Base-by-base conservation (phyloP, 2,329 filamentous ascomycete species). In the Zasmidium cellare region DNA sequence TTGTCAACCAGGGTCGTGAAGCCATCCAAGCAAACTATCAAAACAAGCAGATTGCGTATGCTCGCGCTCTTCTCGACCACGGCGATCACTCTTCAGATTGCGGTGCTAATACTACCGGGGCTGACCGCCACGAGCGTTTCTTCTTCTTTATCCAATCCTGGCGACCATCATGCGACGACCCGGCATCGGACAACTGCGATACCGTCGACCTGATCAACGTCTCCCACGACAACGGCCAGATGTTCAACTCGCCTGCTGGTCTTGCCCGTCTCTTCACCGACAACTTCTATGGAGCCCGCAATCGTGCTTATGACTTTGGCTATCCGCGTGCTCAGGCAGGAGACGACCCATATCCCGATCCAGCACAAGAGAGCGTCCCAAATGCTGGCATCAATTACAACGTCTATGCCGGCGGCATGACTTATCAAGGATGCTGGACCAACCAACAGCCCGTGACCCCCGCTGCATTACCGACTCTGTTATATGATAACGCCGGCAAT, bases 41-140 rank as follows among this genome's bases (percentile, higher is more conserved):
- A 14, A 65, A 62, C 25, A 70, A 68, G 56, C 66, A 65, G 24
- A 71, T 74, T 35, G 70, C 69, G 9, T 74, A 70, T 46, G 71
- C 63, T n/a, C 69, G 72, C 38, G 72, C 69, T 9, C 61, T 67
- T 2, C 65, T 61, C 41, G 72, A 74, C 56, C 62, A 66, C 51
- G 71, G 72, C 7, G 71, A 74, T 31, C 65, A 69, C 51, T 71
- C 69, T 7, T 61, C 62, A 28, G 61, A 49, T 44, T 74, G 72
- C 54, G 68, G 58, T 2, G 67, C 72, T 23, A 60, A 55, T 44
- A 68, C 69, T 9, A 69, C 68, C 11, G 72, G 72, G 14, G 53
- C 55, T 23, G 70, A 74, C 46, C 69, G 72, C n/a, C 67, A 73
- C 59, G 72, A 74, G 61, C 69, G 72, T 11, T 73, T 74, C 63